Evolutionary conservation across 2,329 filamentous ascomycete species (phyloP).

Genomic region (Hortaea werneckii): DNA sequence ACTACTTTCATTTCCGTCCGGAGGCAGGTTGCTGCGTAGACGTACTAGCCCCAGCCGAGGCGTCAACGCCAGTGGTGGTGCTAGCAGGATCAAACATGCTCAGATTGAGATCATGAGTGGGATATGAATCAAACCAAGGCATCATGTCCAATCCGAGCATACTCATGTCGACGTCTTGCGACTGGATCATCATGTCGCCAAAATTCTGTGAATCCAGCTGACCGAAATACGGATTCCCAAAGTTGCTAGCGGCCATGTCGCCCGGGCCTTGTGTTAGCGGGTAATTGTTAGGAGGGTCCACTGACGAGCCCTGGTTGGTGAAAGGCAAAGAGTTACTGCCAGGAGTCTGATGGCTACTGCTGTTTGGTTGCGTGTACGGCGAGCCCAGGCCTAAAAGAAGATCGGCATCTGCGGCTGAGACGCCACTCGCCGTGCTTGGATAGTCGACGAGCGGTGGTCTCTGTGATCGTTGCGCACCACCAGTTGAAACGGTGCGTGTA

Average conservation of each 20-base stretch:
- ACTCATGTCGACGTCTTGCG: constrained; percentile 67
- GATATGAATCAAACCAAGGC: constrained; percentile 64
- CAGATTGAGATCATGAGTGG: background rate
- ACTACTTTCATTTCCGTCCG: no score
- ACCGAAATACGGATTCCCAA: background rate
- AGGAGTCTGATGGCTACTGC: constrained; percentile 1
- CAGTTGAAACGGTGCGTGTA: background rate
- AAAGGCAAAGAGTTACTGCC: background rate
- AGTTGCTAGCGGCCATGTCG: background rate
- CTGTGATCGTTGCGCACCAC: background rate
- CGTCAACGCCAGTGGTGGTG: background rate
- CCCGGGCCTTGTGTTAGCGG: background rate
- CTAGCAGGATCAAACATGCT: background rate
- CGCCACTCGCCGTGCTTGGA: background rate
- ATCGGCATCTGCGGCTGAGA: constrained; percentile 7
- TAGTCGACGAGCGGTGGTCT: background rate
- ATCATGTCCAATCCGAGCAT: constrained; percentile 58
- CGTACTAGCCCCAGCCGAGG: no score
- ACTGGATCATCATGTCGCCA: constrained; percentile 59
- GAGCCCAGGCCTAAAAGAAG: constrained; percentile 40
- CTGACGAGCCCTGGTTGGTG: background rate
- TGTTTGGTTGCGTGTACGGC: constrained; percentile 25
- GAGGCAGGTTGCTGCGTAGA: no score
- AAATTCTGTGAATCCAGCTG: constrained; percentile 16
- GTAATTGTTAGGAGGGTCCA: background rate